Evolutionary conservation across 495 filamentous ascomycete genomes (phyloP).

Genomic region (Podospora didyma): DNA sequence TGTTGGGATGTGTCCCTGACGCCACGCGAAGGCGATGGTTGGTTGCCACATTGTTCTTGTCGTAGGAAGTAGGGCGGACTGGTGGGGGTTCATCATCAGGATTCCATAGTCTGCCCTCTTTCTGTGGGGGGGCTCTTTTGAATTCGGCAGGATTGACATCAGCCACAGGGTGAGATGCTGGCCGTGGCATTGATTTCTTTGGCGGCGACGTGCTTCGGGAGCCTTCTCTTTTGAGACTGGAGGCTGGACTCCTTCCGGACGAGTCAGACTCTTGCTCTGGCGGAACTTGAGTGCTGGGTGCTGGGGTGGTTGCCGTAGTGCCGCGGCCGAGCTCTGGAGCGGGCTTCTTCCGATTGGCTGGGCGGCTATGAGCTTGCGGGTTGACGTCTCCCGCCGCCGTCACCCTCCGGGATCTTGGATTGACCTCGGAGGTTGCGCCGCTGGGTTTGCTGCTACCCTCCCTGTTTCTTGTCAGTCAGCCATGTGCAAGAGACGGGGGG

Average conservation of each 20-base stretch:
- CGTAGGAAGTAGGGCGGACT: slow-evolving; percentile 17
- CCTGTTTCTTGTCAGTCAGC: neutral
- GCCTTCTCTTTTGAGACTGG: slow-evolving; percentile 13
- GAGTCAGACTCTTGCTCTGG: neutral
- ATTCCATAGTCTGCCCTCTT: slow-evolving; percentile 31
- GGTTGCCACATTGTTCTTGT: slow-evolving; percentile 24
- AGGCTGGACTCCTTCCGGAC: slow-evolving; percentile 4
- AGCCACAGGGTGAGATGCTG: neutral
- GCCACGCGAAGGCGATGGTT: slow-evolving; percentile 11
- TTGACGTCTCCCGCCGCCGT: slow-evolving; percentile 3
- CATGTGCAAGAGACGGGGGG: neutral
- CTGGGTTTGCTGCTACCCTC: neutral
- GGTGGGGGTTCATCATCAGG: slow-evolving; percentile 23
- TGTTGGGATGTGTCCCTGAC: slow-evolving; percentile 10
- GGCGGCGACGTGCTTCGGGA: slow-evolving; percentile 19
- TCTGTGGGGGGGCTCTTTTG: slow-evolving; percentile 21
- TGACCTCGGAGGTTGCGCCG: neutral
- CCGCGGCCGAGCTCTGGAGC: neutral
- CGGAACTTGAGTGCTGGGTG: neutral
- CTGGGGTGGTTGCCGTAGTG: neutral
- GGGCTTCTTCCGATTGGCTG: slow-evolving; percentile 5
- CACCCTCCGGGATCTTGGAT: neutral
- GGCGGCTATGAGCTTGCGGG: neutral
- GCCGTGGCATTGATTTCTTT: slow-evolving; percentile 15
- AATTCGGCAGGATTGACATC: slow-evolving; percentile 29